These are phyloP conservation scores for Lichtheimia ramosa DNA, from an alignment of 371 early-diverging fungal species.

Conservation along the genomic window DNA sequence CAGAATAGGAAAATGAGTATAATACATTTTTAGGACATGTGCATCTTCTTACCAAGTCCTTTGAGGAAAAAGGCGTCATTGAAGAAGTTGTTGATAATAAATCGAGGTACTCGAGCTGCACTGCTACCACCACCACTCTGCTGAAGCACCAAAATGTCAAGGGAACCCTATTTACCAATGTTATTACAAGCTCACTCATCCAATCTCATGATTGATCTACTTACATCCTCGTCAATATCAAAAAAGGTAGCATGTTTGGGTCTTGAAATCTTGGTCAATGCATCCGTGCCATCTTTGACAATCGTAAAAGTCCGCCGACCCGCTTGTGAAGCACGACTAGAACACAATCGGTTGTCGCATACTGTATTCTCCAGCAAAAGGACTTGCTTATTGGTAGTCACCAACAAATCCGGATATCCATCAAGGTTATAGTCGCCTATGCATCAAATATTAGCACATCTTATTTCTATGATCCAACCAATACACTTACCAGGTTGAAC, in stretches of 20 bases:
- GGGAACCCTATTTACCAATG: conserved; percentile 60
- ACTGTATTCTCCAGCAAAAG: conserved; percentile 61
- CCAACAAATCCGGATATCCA: conserved; percentile 87
- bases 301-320: conserved; percentile 59
- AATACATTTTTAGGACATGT: no score
- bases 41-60: conserved; percentile 55
- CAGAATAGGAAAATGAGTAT: no score
- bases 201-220: conserved; percentile 1
- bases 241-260: conserved; percentile 74
- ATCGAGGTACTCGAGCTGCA: conserved; percentile 32
- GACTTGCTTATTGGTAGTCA: conserved; percentile 53
- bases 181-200: background rate
- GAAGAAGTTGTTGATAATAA: conserved; percentile 82
- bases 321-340: conserved; percentile 30
- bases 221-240: conserved; percentile 87
- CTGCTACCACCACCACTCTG: conserved; percentile 10
- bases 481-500: conserved; percentile 35
- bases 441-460: background rate
- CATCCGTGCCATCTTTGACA: conserved; percentile 61
- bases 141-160: conserved; percentile 77
- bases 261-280: conserved; percentile 44
- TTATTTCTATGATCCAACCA: no score
- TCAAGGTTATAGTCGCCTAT: conserved; percentile 87
- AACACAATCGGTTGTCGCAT: conserved; percentile 52
- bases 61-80: conserved; percentile 95